Evolutionary conservation across 768 basidiomycete species (phyloP).

Genomic region (Cystofilobasidium bisporidii): DNA sequence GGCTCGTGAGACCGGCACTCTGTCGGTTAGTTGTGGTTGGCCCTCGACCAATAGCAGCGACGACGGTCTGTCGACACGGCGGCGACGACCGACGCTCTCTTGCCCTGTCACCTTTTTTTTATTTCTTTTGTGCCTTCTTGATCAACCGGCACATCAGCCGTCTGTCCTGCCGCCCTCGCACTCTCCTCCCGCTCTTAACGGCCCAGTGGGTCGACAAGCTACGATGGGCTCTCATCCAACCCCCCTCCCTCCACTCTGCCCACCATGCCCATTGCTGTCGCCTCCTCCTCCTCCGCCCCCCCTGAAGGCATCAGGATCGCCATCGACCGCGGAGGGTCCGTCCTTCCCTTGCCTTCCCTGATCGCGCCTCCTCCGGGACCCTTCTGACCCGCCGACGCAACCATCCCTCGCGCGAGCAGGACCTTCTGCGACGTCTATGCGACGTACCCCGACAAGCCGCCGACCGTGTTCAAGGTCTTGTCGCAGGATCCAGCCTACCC

Average conservation of each 20-base stretch:
- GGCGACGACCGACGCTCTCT: no score
- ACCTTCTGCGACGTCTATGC: conserved; percentile 31
- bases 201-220: no score
- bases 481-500: conserved; percentile 31
- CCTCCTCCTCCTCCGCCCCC: not conserved
- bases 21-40: no score
- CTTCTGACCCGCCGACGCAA: no score
- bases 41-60: no score
- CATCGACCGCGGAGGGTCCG: conserved; percentile 13
- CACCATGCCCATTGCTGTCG: not conserved
- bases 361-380: not conserved
- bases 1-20: no score
- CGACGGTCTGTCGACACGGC: no score
- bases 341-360: not conserved
- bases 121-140: no score
- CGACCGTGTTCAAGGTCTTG: conserved; percentile 34
- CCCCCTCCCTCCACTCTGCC: not conserved
- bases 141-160: no score
- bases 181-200: no score
- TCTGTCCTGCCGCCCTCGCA: no score
- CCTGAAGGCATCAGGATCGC: conserved; percentile 18
- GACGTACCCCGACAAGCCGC: conserved; percentile 29
- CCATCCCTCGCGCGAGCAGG: conserved; percentile 48
- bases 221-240: not conserved
- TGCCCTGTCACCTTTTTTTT: no score